Base-by-base conservation (phyloP, 257 asterid genomes). In the Leptodermis oblonga region DNA sequence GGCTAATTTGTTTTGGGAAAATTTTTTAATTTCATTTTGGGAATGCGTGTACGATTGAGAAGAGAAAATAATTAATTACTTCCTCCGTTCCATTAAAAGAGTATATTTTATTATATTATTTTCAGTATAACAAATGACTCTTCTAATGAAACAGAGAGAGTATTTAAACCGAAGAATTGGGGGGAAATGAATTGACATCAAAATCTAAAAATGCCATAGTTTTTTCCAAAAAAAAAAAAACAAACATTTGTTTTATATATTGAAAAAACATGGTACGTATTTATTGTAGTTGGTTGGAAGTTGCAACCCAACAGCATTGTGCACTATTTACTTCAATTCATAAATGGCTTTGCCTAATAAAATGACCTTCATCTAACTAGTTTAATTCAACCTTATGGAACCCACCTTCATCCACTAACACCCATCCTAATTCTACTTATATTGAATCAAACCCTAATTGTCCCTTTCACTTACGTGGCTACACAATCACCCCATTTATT, bases 241-340 rank as follows among this genome's bases (percentile, higher is more conserved):
- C n/a, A n/a, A n/a, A n/a, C n/a, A n/a, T n/a, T n/a, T n/a, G n/a
- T n/a, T n/a, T n/a, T n/a, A n/a, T n/a, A n/a, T n/a, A n/a, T n/a
- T n/a, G n/a, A n/a, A n/a, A n/a, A n/a, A n/a, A n/a, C 49, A 34
- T 62, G 13, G 20, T 34, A 28, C 17, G 33, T 43, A 46, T 69
- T 90, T 82, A 90, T 86, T 88, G 83, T 43, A 88, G 89, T 88
- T 78, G 92, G 97, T 85, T 83, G 83, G 82, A 83, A 53, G 97
- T 84, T 28, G 64, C 42, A 79, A 79, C 85, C 90, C 78, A 86
- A 88, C 95, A 75, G 86, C 81, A 82, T 60, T 83, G 84, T 82
- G 36, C 84, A 84, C 85, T 83, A 87, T 87, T 87, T 86, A 90
- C 90, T 82, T 79, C 83, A 63, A 70, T 73, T 83, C 92, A 87